Evolutionary conservation across 306 rosid genomes (phyloP).

Genomic region (Cotoneaster glaucophyllus): DNA sequence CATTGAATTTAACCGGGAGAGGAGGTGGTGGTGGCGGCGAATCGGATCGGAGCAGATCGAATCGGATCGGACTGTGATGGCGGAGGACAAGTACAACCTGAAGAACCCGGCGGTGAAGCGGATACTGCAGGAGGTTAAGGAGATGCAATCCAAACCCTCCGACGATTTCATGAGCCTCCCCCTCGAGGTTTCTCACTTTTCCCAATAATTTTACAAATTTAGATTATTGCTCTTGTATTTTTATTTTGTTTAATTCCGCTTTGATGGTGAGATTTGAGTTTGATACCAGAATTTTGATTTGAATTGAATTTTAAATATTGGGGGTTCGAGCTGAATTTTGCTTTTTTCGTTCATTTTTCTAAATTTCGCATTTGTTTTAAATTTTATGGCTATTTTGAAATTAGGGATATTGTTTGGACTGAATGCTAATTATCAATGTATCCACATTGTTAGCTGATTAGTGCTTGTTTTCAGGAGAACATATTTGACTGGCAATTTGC

Average conservation of each 20-base stretch:
- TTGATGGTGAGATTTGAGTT: background rate
- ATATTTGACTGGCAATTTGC: slow-evolving; percentile 98
- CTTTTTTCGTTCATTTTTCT: background rate
- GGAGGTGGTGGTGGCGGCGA: background rate
- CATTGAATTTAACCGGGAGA: background rate
- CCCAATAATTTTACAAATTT: background rate
- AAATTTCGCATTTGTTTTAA: background rate
- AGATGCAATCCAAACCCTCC: slow-evolving; percentile 90
- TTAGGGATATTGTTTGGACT: background rate
- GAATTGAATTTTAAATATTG: background rate
- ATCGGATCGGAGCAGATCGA: background rate
- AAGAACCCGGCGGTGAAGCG: slow-evolving; percentile 93
- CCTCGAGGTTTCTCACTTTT: slow-evolving; percentile 56
- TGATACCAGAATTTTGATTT: background rate
- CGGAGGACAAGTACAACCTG: slow-evolving; percentile 79
- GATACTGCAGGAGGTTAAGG: slow-evolving; percentile 89
- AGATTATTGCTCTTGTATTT: background rate
- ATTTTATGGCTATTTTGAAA: background rate
- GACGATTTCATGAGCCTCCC: slow-evolving; percentile 96
- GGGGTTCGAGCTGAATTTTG: slow-evolving; percentile 3
- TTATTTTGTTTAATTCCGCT: background rate
- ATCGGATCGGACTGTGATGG: slow-evolving; percentile 23
- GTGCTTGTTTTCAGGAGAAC: slow-evolving; percentile 55
- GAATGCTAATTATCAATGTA: background rate
- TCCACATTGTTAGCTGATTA: background rate